phyloP scores from a whole-genome alignment of 768 basidiomycete genomes.

The Candolleomyces eurysporus region DNA sequence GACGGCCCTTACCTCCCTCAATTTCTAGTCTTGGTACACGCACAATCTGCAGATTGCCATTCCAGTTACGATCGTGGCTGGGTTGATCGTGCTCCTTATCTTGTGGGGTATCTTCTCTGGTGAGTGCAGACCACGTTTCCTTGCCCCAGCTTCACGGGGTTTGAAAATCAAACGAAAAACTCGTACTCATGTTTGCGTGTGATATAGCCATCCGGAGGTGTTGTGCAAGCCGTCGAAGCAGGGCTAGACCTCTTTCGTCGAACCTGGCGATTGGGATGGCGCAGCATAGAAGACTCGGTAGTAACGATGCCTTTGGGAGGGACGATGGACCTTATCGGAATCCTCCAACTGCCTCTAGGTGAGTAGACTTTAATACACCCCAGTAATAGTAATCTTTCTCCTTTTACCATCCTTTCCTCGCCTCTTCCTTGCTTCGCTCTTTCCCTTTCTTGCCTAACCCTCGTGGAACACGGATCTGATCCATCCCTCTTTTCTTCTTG shows the following conservation, averaged over 20 bases:
- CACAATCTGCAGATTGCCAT: slow-evolving; percentile 79
- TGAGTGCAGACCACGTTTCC: slow-evolving; percentile 23
- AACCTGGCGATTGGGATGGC: not conserved
- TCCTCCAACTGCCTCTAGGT: slow-evolving; percentile 24
- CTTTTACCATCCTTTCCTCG: not conserved
- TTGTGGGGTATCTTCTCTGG: slow-evolving; percentile 49
- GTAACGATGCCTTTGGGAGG: not conserved
- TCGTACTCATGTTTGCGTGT: slow-evolving; percentile 10
- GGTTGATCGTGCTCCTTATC: slow-evolving; percentile 56
- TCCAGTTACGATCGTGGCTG: slow-evolving; percentile 73
- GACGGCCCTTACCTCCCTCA: not conserved
- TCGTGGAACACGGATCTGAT: not conserved
- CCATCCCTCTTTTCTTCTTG: slow-evolving; percentile 7
- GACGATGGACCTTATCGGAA: slow-evolving; percentile 1
- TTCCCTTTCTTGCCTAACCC: not conserved
- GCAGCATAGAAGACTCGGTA: slow-evolving; percentile 13
- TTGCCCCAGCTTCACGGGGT: slow-evolving; percentile 2
- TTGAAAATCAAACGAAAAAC: slow-evolving; percentile 1
- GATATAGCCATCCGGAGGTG: slow-evolving; percentile 32
- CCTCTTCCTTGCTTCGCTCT: not conserved
- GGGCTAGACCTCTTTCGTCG: not conserved
- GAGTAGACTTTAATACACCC: slow-evolving; percentile 9
- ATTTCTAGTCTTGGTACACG: slow-evolving; percentile 62
- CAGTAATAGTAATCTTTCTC: slow-evolving; percentile 1
- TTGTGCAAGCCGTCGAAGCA: slow-evolving; percentile 19